These are phyloP conservation scores for Persicaria tinctoria DNA, from an alignment of 148 eudicot species.

Conservation along the genomic window DNA sequence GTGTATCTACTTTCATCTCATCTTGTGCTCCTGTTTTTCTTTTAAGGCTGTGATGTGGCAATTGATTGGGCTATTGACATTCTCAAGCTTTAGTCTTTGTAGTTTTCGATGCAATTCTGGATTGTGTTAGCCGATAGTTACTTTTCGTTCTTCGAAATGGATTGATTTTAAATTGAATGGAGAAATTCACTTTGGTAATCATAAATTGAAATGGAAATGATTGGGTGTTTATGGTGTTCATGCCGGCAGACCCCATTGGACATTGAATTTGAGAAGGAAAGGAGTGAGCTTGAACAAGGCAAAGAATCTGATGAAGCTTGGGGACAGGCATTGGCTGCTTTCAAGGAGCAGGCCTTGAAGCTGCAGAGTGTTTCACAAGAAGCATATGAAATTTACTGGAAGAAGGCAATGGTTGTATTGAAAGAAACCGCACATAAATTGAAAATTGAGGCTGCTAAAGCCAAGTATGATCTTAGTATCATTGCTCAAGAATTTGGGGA, in stretches of 20 bases:
- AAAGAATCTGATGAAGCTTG: conserved; percentile 73
- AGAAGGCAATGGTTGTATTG: conserved; percentile 52
- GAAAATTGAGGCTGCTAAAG: conserved; percentile 82
- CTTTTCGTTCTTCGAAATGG: neutral
- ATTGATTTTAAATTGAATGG: neutral
- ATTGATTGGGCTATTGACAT: neutral
- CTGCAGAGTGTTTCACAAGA: conserved; percentile 77
- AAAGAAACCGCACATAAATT: conserved; percentile 58
- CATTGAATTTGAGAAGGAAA: conserved; percentile 37
- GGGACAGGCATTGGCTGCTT: conserved; percentile 57
- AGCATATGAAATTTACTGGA: conserved; percentile 64
- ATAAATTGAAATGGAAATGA: neutral
- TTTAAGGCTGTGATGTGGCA: neutral
- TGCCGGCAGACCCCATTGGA: conserved; percentile 42
- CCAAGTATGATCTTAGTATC: conserved; percentile 51
- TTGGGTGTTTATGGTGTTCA: neutral
- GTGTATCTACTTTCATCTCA: neutral
- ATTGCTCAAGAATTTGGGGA: conserved; percentile 55
- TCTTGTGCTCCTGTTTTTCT: neutral
- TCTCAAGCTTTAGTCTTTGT: neutral
- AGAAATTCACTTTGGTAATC: neutral
- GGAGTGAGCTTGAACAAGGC: conserved; percentile 33
- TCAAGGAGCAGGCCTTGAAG: conserved; percentile 73
- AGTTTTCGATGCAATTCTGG: neutral
- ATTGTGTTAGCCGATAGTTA: neutral